Evolutionary conservation across 2,329 filamentous ascomycete species (phyloP).

Genomic region (Scedosporium boydii): DNA sequence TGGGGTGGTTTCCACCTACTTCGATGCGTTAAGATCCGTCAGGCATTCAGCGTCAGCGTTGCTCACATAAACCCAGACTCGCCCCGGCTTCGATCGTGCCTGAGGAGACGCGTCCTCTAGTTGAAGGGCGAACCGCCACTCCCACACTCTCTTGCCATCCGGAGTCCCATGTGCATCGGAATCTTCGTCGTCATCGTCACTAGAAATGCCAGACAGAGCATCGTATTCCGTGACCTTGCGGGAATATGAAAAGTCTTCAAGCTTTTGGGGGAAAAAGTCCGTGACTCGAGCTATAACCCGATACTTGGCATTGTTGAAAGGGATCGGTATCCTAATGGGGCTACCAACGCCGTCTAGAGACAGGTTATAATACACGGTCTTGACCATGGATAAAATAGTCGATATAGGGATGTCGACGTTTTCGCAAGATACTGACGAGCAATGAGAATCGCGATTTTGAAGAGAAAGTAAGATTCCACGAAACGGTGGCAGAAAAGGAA

Average conservation of each 20-base stretch:
- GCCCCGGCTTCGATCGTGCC: conserved; percentile 13
- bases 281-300: conserved; percentile 64
- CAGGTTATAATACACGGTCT: conserved; percentile 29
- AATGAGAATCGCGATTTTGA: conserved; percentile 6
- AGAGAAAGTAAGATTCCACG: not conserved
- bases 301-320: conserved; percentile 68
- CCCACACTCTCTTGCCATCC: conserved; percentile 42
- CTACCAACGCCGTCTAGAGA: conserved; percentile 26
- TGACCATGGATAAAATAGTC: conserved; percentile 23
- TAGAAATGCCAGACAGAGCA: conserved; percentile 33
- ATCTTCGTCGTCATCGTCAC: conserved; percentile 17
- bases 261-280: conserved; percentile 62
- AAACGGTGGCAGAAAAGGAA: not conserved
- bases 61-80: conserved; percentile 57
- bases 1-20: conserved; percentile 19
- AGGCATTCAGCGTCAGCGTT: conserved; percentile 43
- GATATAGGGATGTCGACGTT: not conserved
- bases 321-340: conserved; percentile 34
- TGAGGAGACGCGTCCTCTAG: conserved; percentile 56
- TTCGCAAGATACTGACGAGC: conserved; percentile 21
- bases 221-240: conserved; percentile 36
- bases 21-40: conserved; percentile 34
- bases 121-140: conserved; percentile 75
- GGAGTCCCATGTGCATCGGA: conserved; percentile 9
- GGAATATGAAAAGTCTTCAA: conserved; percentile 61